phyloP scores from a whole-genome alignment of 1,284 basidiomycete species.

The Ustilago tritici region DNA sequence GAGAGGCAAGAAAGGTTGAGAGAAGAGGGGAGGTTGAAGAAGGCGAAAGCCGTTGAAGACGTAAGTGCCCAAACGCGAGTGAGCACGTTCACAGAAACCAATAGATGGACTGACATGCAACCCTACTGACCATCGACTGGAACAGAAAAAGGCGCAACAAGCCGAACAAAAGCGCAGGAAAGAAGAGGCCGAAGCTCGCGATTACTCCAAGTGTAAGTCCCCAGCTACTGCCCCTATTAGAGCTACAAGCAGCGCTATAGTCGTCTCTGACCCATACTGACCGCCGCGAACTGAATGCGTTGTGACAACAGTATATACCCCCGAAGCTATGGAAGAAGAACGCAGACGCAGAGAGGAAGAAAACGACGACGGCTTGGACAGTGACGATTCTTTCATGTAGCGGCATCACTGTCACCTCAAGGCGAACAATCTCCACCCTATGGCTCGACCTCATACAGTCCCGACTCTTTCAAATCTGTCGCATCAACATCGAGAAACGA shows the following conservation, averaged over 20 bases:
- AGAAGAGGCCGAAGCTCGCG: constrained; percentile 72
- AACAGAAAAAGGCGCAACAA: constrained; percentile 52
- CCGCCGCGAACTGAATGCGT: not conserved
- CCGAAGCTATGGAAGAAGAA: constrained; percentile 63
- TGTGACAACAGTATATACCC: constrained; percentile 51
- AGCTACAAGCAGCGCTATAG: too few species aligned
- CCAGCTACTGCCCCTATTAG: not conserved
- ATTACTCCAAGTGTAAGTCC: constrained; percentile 70
- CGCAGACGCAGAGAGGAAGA: constrained; percentile 45
- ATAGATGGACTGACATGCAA: not conserved
- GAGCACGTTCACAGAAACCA: not conserved
- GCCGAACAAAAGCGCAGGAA: constrained; percentile 72
- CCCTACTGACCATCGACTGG: not conserved
- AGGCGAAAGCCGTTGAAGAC: constrained; percentile 56
- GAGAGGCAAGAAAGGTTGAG: constrained; percentile 78
- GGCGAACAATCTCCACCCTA: not conserved
- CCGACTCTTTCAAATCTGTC: not conserved
- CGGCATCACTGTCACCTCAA: not conserved
- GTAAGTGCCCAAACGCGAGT: constrained; percentile 18
- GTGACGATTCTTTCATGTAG: constrained; percentile 66
- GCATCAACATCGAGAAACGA: not conserved
- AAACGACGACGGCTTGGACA: constrained; percentile 51
- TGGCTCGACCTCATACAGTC: not conserved
- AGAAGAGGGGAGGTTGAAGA: constrained; percentile 54
- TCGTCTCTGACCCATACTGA: too few species aligned